phyloP scores from a whole-genome alignment of 2,329 filamentous ascomycete species.

The Fusarium camptoceras region DNA sequence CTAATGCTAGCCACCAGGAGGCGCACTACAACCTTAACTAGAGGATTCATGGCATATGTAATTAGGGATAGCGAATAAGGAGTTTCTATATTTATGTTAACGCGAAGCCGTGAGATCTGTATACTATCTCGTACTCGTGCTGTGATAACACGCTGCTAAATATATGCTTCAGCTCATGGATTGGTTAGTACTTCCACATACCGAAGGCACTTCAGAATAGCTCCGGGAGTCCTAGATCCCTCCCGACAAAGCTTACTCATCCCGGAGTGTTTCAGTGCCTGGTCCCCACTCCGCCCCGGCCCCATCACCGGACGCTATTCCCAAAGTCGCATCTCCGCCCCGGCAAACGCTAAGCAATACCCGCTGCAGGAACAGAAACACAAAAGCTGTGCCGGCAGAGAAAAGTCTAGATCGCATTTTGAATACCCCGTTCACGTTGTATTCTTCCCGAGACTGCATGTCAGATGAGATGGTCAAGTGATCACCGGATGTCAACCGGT shows the following conservation, averaged over 20 bases:
- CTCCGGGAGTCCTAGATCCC: no score
- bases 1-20: slow-evolving; percentile 49
- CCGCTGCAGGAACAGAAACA: slow-evolving; percentile 18
- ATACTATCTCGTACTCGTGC: no score
- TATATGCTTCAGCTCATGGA: fast-evolving
- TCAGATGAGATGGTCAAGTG: slow-evolving; percentile 9
- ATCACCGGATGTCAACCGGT: slow-evolving; percentile 9
- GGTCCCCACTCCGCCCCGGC: slow-evolving; percentile 13
- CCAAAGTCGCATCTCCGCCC: slow-evolving; percentile 21
- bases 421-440: neutral
- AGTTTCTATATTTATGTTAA: fast-evolving
- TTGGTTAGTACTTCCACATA: no score
- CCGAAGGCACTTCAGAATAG: no score
- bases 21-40: slow-evolving; percentile 41
- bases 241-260: no score
- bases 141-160: no score
- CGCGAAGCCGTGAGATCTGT: no score
- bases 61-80: neutral
- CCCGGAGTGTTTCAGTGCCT: no score
- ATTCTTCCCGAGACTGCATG: neutral
- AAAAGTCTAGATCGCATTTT: neutral
- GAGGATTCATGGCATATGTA: neutral
- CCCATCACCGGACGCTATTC: slow-evolving; percentile 30
- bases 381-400: neutral
- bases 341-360: neutral